Percentiles rank a stretch among this genome's conserved stretches.
These are phyloP conservation scores for Penicillium frequentans DNA, from an alignment of 2,329 filamentous ascomycete species.

Conservation along the genomic window DNA sequence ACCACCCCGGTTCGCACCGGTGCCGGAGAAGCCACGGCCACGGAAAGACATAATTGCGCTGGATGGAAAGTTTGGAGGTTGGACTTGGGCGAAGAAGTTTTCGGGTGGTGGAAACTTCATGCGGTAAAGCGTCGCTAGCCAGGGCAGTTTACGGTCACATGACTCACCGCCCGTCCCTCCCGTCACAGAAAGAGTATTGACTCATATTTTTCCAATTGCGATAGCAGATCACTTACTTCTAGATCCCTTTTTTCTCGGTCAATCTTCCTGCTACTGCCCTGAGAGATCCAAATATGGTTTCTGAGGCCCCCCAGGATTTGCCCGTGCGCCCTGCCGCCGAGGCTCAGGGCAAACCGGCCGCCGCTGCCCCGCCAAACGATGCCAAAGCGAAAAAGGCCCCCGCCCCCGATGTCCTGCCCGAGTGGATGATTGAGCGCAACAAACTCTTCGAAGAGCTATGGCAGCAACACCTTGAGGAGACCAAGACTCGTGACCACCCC, in stretches of 20 bases:
- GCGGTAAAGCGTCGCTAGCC: slow-evolving; percentile 41
- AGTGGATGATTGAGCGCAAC: slow-evolving; percentile 80
- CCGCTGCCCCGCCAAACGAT: slow-evolving; percentile 35
- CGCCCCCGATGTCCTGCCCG: slow-evolving; percentile 54
- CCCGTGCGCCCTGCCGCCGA: slow-evolving; percentile 36
- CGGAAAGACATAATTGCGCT: slow-evolving; percentile 63
- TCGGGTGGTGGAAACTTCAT: slow-evolving; percentile 47
- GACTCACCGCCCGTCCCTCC: slow-evolving; percentile 35
- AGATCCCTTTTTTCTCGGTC: slow-evolving; percentile 17
- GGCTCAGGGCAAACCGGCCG: slow-evolving; percentile 25
- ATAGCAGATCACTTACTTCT: slow-evolving; percentile 12
- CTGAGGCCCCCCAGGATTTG: slow-evolving; percentile 37
- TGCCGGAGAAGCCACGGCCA: slow-evolving; percentile 52
- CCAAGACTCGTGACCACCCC: slow-evolving; percentile 53
- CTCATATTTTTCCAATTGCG: slow-evolving; percentile 24
- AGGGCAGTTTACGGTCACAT: slow-evolving; percentile 37
- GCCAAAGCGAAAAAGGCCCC: slow-evolving; percentile 26
- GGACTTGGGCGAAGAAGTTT: slow-evolving; percentile 38
- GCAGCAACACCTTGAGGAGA: slow-evolving; percentile 76
- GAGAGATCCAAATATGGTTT: slow-evolving; percentile 30
- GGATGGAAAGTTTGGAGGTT: slow-evolving; percentile 20
- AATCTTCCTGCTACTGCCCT: slow-evolving; percentile 19
- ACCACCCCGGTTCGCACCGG: slow-evolving; percentile 55
- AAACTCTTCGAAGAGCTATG: slow-evolving; percentile 87
- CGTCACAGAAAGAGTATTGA: slow-evolving; percentile 3